These are phyloP conservation scores for Ophiosphaerella narmari DNA, from an alignment of 2,329 filamentous ascomycete species.

Conservation along the genomic window DNA sequence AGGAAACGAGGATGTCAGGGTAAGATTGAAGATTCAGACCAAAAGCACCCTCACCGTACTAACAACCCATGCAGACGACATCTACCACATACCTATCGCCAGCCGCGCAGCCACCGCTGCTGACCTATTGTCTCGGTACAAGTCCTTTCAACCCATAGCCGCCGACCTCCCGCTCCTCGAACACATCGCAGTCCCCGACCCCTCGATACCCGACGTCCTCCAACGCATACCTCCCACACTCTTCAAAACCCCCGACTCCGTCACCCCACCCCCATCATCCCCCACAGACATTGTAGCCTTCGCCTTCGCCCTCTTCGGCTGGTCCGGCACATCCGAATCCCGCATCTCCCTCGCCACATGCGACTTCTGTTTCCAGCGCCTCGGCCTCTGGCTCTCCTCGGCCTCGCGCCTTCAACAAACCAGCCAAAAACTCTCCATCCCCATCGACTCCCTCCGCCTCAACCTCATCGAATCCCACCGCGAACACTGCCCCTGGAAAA, in stretches of 20 bases:
- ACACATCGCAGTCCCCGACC: conserved; percentile 40
- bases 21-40: conserved; percentile 44
- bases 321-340: conserved; percentile 59
- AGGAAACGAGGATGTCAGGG: conserved; percentile 84
- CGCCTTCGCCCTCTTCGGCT: conserved; percentile 51
- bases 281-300: conserved; percentile 33
- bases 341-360: conserved; percentile 78
- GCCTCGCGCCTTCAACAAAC: conserved; percentile 38
- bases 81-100: conserved; percentile 61
- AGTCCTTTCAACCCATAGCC: conserved; percentile 42
- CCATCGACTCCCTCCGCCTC: conserved; percentile 37
- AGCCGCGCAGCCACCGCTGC: conserved; percentile 43
- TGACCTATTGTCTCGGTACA: conserved; percentile 48
- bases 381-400: conserved; percentile 90
- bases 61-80: conserved; percentile 55
- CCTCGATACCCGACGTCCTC: conserved; percentile 30
- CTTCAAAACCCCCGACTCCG: conserved; percentile 24
- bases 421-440: conserved; percentile 37
- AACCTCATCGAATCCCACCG: conserved; percentile 46
- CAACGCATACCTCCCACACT: conserved; percentile 26
- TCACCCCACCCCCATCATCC: conserved; percentile 20
- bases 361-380: conserved; percentile 80
- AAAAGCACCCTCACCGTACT: conserved; percentile 6
- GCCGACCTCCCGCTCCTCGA: conserved; percentile 38
- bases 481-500: conserved; percentile 50